Conservation (phyloP, 129 eudicot species). For the Arctium lappa region DNA sequence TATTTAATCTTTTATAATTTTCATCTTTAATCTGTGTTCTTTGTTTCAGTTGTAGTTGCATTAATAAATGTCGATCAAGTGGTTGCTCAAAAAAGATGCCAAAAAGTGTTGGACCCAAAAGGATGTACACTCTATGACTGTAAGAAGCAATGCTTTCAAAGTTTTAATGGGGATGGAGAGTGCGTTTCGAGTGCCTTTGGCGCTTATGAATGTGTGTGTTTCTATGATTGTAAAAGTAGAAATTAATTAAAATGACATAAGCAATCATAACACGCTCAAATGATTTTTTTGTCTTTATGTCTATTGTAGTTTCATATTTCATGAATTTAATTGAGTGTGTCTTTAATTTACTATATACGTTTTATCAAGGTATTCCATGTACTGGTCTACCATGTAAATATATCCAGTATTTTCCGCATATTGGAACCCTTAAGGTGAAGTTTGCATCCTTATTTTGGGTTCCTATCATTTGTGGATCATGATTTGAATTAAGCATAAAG, state of each 20-base stretch:
- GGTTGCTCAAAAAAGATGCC: neutral
- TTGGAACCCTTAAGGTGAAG: too few species aligned
- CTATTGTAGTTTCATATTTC: neutral
- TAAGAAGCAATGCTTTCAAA: neutral
- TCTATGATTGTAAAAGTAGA: neutral
- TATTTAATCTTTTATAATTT: neutral
- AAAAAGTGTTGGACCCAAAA: neutral
- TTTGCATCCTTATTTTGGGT: too few species aligned
- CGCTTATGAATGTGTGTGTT: neutral
- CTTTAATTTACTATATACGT: too few species aligned
- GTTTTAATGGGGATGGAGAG: neutral
- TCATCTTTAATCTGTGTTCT: neutral
- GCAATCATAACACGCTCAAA: neutral
- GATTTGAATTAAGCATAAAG: too few species aligned
- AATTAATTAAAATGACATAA: neutral
- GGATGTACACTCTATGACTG: neutral
- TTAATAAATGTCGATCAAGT: neutral
- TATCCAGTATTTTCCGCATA: too few species aligned
- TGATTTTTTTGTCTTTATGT: neutral
- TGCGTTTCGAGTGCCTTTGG: neutral
- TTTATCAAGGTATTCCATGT: too few species aligned
- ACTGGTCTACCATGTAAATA: too few species aligned
- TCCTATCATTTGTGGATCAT: too few species aligned
- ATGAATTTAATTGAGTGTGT: neutral
- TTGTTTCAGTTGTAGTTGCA: neutral